Base-by-base conservation (phyloP, 2,329 filamentous ascomycete species). In the Fusarium burgessii region DNA sequence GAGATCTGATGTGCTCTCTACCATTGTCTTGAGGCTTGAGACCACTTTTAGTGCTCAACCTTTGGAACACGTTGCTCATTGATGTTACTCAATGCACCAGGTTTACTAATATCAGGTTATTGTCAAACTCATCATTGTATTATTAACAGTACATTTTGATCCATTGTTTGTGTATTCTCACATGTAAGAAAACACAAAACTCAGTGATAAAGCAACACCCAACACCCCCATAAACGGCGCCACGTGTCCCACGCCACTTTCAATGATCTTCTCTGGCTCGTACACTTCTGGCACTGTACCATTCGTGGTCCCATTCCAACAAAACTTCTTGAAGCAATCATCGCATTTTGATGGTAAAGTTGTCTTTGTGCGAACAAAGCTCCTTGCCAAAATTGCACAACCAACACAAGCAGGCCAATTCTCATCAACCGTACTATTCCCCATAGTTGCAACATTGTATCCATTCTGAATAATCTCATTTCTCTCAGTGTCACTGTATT, bases 401-500 rank as follows among this genome's bases (percentile, higher is more conserved):
- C 89, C 93, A 3, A 96, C 90, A 74, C 94, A 98, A 1, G 89
- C 85, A 0, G 90, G 85, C 94, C 94, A 98, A 49, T 90, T 79
- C 1, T 80, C 73, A 76, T 95, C 91, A 3, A 90, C 75, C 1
- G 92, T 94, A 35, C 87, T 36, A 36, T 71, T 71, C 1, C 63
- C 69, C 63, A 71, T 61, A 3, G 67, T 71, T 4, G 43, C 89
- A 79, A 91, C 88, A 74, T 95, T 87, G 80, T 92, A 94, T 14
- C 93, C 94, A 80, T 98, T 98, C 57, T 85, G 78, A 73, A 97
- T 92, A 75, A 96, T 92, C 41, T 85, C 84, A 79, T 97, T 87
- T 64, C 94, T 90, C 78, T 93, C 81, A 2, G 76, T 80, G 74
- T 88, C 82, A 18, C 85, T 84, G 84, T 94, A 95, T 15, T 81